phyloP scores from a whole-genome alignment of 2,329 filamentous ascomycete genomes.

The Furcasterigmium sp. region DNA sequence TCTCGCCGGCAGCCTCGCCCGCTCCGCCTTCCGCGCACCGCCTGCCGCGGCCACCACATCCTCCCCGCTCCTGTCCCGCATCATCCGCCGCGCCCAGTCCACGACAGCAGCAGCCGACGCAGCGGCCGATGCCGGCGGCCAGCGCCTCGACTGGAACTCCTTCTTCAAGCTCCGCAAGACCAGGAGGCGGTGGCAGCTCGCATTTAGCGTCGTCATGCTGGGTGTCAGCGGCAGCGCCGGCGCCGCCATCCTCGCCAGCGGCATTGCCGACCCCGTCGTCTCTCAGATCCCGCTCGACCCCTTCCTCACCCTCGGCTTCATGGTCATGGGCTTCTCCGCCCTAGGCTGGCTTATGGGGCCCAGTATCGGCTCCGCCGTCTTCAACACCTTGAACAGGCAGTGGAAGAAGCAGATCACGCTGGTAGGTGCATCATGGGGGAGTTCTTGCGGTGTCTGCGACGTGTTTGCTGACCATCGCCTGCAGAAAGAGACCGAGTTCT shows the following conservation, averaged over 20 bases:
- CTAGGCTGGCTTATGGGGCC: slow-evolving; percentile 86
- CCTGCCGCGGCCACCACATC: slow-evolving; percentile 10
- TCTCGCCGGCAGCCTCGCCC: slow-evolving; percentile 7
- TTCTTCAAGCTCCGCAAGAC: slow-evolving; percentile 89
- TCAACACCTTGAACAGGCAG: slow-evolving; percentile 69
- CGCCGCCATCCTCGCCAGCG: slow-evolving; percentile 61
- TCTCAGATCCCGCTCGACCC: slow-evolving; percentile 78
- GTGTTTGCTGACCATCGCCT: background rate
- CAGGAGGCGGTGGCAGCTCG: slow-evolving; percentile 77
- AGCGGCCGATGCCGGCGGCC: slow-evolving; percentile 13
- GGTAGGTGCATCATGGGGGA: slow-evolving; percentile 39
- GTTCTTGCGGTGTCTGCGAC: background rate
- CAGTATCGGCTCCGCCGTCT: slow-evolving; percentile 72
- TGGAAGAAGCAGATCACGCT: slow-evolving; percentile 66
- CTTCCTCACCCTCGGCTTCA: slow-evolving; percentile 75
- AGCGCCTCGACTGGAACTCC: slow-evolving; percentile 75
- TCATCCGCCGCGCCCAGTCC: slow-evolving; percentile 11
- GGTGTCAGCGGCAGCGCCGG: slow-evolving; percentile 57
- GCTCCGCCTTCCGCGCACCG: slow-evolving; percentile 7
- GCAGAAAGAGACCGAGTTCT: slow-evolving; percentile 92
- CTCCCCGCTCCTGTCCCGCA: slow-evolving; percentile 15
- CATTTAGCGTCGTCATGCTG: slow-evolving; percentile 65
- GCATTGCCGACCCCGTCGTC: slow-evolving; percentile 67
- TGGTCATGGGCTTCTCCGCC: slow-evolving; percentile 71
- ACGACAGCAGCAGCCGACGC: slow-evolving; percentile 6